phyloP scores from a whole-genome alignment of 805 yeast species.

The Candida morakotiae region DNA sequence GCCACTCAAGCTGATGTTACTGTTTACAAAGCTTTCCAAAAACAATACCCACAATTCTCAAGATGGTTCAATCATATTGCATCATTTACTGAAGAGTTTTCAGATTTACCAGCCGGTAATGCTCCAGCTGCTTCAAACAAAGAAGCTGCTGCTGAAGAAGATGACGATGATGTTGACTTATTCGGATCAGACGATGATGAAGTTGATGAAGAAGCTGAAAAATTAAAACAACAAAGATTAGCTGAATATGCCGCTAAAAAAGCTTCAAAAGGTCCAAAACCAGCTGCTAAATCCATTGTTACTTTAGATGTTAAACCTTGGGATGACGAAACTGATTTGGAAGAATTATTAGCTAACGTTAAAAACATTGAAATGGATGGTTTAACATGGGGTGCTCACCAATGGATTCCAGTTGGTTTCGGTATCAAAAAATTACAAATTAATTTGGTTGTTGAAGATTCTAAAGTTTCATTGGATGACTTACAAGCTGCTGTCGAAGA shows the following conservation, averaged over 20 bases:
- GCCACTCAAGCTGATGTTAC: slow-evolving; percentile 96
- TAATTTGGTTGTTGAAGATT: slow-evolving; percentile 97
- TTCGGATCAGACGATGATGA: slow-evolving; percentile 93
- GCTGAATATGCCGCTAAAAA: slow-evolving; percentile 98
- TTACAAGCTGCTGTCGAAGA: slow-evolving; percentile 75
- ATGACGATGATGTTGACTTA: slow-evolving; percentile 87
- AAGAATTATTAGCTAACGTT: slow-evolving; percentile 80
- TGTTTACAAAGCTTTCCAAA: slow-evolving; percentile 90
- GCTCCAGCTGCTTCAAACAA: slow-evolving; percentile 55
- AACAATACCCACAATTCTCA: slow-evolving; percentile 86
- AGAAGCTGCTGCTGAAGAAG: slow-evolving; percentile 70
- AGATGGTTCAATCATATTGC: slow-evolving; percentile 99
- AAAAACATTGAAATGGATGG: slow-evolving; percentile 87
- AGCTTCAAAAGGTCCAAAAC: slow-evolving; percentile 95
- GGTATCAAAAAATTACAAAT: slow-evolving; percentile 99
- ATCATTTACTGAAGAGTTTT: slow-evolving; percentile 83
- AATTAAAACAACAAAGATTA: slow-evolving; percentile 93
- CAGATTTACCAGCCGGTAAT: slow-evolving; percentile 72
- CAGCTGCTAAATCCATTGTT: slow-evolving; percentile 97
- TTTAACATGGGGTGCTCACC: slow-evolving; percentile 97
- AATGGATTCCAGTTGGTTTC: slow-evolving; percentile 95
- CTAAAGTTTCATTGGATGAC: slow-evolving; percentile 87
- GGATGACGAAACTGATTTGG: slow-evolving; percentile 99
- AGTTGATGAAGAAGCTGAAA: slow-evolving; percentile 96
- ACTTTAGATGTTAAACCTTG: slow-evolving; percentile 99